phyloP scores from a whole-genome alignment of 2,329 filamentous ascomycete genomes.

The Thelonectria blattea region DNA sequence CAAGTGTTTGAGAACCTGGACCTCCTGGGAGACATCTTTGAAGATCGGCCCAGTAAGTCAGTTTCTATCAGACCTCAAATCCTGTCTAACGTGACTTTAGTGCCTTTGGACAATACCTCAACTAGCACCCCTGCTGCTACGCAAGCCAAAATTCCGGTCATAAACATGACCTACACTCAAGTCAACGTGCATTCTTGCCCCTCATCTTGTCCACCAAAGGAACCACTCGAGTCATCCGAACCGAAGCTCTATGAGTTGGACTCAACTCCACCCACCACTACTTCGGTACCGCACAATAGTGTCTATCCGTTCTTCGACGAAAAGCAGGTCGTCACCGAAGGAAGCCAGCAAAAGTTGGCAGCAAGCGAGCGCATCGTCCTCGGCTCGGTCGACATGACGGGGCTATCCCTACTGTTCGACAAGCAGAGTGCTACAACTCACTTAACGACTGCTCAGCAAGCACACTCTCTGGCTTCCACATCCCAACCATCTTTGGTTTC shows the following conservation, averaged over 20 bases:
- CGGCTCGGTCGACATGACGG: neutral
- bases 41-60: neutral
- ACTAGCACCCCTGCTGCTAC: neutral
- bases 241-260: neutral
- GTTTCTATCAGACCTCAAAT: neutral
- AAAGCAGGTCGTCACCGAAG: slow-evolving; percentile 1
- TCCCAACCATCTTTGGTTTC: neutral
- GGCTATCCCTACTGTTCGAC: neutral
- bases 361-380: neutral
- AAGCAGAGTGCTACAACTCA: neutral
- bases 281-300: neutral
- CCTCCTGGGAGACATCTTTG: slow-evolving; percentile 4
- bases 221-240: neutral
- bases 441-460: neutral
- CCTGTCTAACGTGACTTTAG: neutral
- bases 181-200: no score
- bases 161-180: neutral
- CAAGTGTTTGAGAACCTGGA: neutral
- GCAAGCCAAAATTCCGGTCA: neutral
- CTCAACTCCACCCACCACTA: no score
- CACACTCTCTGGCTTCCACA: neutral
- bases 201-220: neutral
- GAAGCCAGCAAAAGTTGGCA: neutral
- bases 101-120: neutral
- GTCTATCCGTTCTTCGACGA: slow-evolving; percentile 6